Evolutionary conservation across 2,329 filamentous ascomycete genomes (phyloP), one percentile per base, ranked within the genome.

Genomic region (Truncatella angustata): DNA sequence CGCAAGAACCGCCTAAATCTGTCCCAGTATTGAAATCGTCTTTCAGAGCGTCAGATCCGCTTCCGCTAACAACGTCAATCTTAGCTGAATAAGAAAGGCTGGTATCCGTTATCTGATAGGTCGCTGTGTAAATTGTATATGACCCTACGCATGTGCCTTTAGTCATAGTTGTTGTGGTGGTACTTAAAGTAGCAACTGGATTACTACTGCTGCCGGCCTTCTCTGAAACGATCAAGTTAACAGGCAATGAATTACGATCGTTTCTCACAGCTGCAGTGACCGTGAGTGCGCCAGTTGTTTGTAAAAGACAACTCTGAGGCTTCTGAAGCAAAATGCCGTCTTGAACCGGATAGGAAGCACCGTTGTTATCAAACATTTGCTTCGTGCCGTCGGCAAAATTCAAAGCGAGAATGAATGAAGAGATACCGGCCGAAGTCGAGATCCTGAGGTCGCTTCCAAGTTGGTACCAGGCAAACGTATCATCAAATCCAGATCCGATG

Each of bases 371-470:
- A 56, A 75, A 77, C 0, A 63, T 62, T 52, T 73, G 65, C 20
- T 66, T 74, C 14, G 71, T 69, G 5, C 80, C 81, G 54, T 75
- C 73, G 3, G 68, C 70, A 49, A 73, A 67, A 51, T 74, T 78
- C 49, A 85, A 60, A 2, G 78, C 67, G 60, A 84, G 63, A 55
- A 73, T 74, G 70, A 88, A 81, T 57, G 85, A 77, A 36, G 86
- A 78, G 67, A 90, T 81, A 56, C 87, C 75, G 52, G 79, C 71
- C 53, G 80, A 68, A 58, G 82, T 72, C 55, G 80, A 65, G 59
- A 91, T 77, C 51, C 79, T 67, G 24, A 40, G 21, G 16, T 18
- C 37, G 16, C 63, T 58, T n/a, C 67, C 58, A 34, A 79, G 66
- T n/a, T 73, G 76, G 57, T 73, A 79, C 66, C 61, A 62, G 49